These are phyloP conservation scores for Isoetes taiwanensis DNA, from an alignment of 75 land plant genomes.

Conservation along the genomic window DNA sequence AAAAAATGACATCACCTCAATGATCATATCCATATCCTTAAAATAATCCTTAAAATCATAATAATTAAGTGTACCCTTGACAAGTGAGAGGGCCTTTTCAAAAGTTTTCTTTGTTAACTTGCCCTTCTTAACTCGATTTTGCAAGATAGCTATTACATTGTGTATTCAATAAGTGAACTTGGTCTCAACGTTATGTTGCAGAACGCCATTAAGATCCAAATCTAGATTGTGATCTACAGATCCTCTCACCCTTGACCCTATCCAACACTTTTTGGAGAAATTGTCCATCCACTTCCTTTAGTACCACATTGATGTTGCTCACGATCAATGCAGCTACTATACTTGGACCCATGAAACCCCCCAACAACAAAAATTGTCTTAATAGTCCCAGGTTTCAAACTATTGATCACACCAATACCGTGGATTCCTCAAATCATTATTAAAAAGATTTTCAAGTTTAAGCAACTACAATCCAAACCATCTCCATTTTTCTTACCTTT, in stretches of 20 bases:
- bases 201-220: neutral
- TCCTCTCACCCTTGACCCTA: constrained; percentile 60
- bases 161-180: too few species aligned
- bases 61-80: constrained; percentile 60
- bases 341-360: constrained; percentile 97
- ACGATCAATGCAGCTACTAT: constrained; percentile 78
- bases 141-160: constrained; percentile 69
- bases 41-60: constrained; percentile 37
- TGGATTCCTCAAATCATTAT: neutral
- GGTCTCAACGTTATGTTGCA: too few species aligned
- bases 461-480: neutral
- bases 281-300: constrained; percentile 84
- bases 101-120: constrained; percentile 64
- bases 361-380: constrained; percentile 82
- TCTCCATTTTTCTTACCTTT: neutral
- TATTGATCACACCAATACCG: too few species aligned
- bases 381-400: constrained; percentile 53
- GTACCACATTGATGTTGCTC: constrained; percentile 56
- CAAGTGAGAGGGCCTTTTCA: constrained; percentile 59
- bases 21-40: constrained; percentile 80
- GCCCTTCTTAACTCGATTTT: constrained; percentile 91
- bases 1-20: too few species aligned
- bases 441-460: neutral
- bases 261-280: constrained; percentile 63
- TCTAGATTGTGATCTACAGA: neutral